Evolutionary conservation across 768 basidiomycete species (phyloP), one percentile per base, ranked within the genome.

Genomic region (Nidularia pulvinata): DNA sequence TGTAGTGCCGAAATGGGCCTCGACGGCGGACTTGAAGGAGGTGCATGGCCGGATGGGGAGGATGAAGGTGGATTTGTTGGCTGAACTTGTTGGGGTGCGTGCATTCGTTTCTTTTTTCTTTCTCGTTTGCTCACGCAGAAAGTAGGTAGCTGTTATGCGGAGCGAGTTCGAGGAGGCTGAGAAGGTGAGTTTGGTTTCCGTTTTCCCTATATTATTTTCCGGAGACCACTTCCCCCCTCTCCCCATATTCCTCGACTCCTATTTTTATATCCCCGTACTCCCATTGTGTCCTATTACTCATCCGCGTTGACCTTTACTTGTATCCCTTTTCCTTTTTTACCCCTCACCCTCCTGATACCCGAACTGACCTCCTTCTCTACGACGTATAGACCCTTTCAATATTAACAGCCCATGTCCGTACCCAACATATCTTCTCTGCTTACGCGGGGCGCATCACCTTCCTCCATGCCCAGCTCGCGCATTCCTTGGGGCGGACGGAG

Each of bases 401-500:
- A 1, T 66, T 88, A 2, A 82, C 88, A 42, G 80, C 89, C 1
- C 85, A 88, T 58, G 77, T 82, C 4, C 83, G 88, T 7, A 83
- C 81, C 0, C 65, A 79, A 50, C 62, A 66, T n/a, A 68, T 89
- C 37, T 93, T 88, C 59, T 55, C 65, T 2, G 48, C 65, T 0
- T 91, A 85, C 60, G 73, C 83, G 1, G 77, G 85, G 0, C 82
- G 86, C 4, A 82, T 91, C 9, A 77, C 86, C 5, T 73, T 92
- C 6, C 79, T 86, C 53, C 80, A 89, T 50, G 90, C 84, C 0
- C 88, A 93, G 55, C 79, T 92, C 32, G 85, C 88, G 4, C 90
- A 93, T 63, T 82, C 88, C 1, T 67, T 81, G 4, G 82, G 83
- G 1, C 73, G 80, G 6, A 63, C 70, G 0, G 71, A 74, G 9